Base-by-base conservation (phyloP, 768 basidiomycete species). In the Strobilomyces echinocephalus region DNA sequence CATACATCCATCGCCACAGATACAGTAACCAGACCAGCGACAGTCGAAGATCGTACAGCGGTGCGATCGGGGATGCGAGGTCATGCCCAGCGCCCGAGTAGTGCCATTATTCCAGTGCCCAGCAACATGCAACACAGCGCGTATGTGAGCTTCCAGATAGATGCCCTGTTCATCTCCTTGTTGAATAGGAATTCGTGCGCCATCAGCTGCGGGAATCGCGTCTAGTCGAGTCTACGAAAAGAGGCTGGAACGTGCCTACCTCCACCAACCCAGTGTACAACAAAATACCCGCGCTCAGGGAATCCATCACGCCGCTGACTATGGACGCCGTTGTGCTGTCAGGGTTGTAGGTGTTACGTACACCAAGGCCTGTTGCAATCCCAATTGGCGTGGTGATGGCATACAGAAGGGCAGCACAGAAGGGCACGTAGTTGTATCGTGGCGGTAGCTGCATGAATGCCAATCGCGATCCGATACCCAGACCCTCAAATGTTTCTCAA, bases 181-280 rank as follows among this genome's bases (percentile, higher is more conserved):
- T 83, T 93, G 73, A 95, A 93, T 36, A 98, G 65, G 72, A 98
- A 97, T 64, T 97, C 95, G 66, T 97, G 95, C 1, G 92, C 95
- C 42, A 98, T 78, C 0, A 97, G 79, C 85, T 88, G 57, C 2
- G 6, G n/a, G 34, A 21, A 2, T 35, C 18, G n/a, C 16, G 49
- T 67, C 7, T 60, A 51, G 14, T 34, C 5, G 40, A 5, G 12
- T 8, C 11, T 10, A 4, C 9, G 15, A 14, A 35, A 35, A 36
- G 7, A 41, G 18, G 30, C 38, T 2, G 39, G 39, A 4, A 30
- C 11, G 33, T 16, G 40, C 20, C 34, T 56, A 86, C 87, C 79
- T 94, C 91, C 33, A 93, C 91, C 21, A 91, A 74, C 21, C 89
- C 90, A 0, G 91, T 93, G 66, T 91, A 94, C 14, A 95, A 71